Base-by-base conservation (phyloP, 2,329 filamentous ascomycete species). In the Colletotrichum tropicale region DNA sequence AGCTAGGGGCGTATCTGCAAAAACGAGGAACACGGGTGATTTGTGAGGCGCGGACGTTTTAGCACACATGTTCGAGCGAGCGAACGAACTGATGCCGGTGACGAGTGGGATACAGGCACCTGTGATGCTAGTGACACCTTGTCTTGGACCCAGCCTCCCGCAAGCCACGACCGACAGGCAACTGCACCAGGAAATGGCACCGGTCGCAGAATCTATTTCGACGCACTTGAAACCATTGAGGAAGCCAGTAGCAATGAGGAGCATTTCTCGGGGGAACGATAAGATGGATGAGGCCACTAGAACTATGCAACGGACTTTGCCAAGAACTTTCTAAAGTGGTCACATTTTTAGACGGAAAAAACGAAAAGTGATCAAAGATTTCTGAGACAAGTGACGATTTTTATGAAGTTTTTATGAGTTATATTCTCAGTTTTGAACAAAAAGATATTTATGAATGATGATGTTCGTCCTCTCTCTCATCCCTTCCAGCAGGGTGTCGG, bases 401-500 rank as follows among this genome's bases (percentile, higher is more conserved):
- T 71, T 65, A 56, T 70, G 43, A 65, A 61, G 30, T 26, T 28
- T 65, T 69, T 48, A 55, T 12, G n/a, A 56, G 52, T 56, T 66
- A 26, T 36, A 55, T 66, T 66, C 38, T 36, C 43, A 56, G 43
- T 30, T 52, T 55, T 34, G 38, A 66, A 66, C 43, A 10, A 66
- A 66, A 21, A 34, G 36, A 21, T 30, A 56, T 64, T 52, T 61
- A 74, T 74, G 30, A 64, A 74, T 70, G 24, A 60, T 66, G 43
- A n/a, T 52, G 36, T 61, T 28, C 56, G 55, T 72, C 28, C 28
- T 61, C 56, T n/a, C 24, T 66, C 48, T 56, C 64, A 21, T 34
- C 71, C 67, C 60, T 74, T 66, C 67, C 67, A 71, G 67, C 67
- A 71, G 71, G 60, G 61, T 18, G 38, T 43, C 7, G n/a, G 18